A percentile compares a stretch with the other conserved stretches of the same genome.
Evolutionary conservation across 2,329 filamentous ascomycete species (phyloP).

Genomic region (Fusarium sp.): DNA sequence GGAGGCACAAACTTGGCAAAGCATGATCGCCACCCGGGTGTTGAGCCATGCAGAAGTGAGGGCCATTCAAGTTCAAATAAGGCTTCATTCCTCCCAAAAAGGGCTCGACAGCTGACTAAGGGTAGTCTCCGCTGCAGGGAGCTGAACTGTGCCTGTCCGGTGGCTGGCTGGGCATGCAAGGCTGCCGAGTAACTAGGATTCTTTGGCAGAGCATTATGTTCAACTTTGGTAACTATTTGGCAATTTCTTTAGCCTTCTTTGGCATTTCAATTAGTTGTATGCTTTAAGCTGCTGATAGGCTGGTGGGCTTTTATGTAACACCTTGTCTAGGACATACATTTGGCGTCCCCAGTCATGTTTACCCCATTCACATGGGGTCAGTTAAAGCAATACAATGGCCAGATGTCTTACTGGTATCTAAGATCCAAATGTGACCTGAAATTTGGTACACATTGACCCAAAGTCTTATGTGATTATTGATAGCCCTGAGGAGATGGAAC

Average conservation of each 20-base stretch:
- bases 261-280: not conserved
- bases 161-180: not conserved
- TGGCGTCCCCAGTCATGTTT: not conserved
- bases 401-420: not conserved
- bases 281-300: not conserved
- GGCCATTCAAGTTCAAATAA: not conserved
- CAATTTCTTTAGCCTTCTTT: not conserved
- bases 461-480: not conserved
- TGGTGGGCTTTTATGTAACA: not conserved
- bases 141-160: not conserved
- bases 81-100: not conserved
- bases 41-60: too few relatives aligned
- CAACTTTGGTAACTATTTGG: not conserved
- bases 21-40: not conserved
- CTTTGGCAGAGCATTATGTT: not conserved
- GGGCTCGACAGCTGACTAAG: not conserved
- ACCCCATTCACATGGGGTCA: not conserved
- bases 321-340: not conserved
- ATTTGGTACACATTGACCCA: accelerated
- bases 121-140: not conserved
- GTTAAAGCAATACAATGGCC: not conserved
- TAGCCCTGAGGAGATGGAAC: not conserved
- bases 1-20: not conserved
- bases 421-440: too few relatives aligned
- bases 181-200: not conserved